A percentile compares a stretch with the other conserved stretches of the same genome.
Conservation (phyloP, 352 stramenopile genomes). For the Detonula confervacea region DNA sequence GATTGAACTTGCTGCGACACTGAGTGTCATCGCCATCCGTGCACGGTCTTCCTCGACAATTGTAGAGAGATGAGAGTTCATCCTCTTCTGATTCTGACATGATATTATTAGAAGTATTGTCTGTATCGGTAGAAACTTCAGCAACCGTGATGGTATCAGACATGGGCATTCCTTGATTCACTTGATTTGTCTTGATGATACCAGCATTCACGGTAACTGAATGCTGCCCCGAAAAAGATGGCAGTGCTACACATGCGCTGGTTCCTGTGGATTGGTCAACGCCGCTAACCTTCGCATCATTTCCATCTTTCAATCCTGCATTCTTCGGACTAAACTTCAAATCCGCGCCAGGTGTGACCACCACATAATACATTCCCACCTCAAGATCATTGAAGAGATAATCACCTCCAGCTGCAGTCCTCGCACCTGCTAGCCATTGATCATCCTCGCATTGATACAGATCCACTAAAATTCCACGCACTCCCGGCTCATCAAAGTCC, state of each 20-base stretch:
- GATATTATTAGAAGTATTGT: neutral
- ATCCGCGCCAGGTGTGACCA: slow-evolving; percentile 14
- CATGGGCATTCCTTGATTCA: neutral
- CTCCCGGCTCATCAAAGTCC: slow-evolving; percentile 21
- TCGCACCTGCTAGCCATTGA: slow-evolving; percentile 39
- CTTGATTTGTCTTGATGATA: slow-evolving; percentile 25
- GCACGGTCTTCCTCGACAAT: slow-evolving; percentile 40
- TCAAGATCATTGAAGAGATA: slow-evolving; percentile 45
- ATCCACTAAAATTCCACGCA: slow-evolving; percentile 47
- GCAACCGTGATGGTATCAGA: neutral
- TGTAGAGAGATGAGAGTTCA: neutral
- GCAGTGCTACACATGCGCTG: slow-evolving; percentile 34
- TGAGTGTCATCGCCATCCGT: slow-evolving; percentile 26
- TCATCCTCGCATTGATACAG: slow-evolving; percentile 28
- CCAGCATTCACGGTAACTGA: slow-evolving; percentile 26
- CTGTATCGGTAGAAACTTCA: neutral
- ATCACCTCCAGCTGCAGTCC: slow-evolving; percentile 35
- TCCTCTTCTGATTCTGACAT: neutral
- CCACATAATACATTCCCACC: slow-evolving; percentile 34
- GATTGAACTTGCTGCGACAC: slow-evolving; percentile 38
- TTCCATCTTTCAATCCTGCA: neutral
- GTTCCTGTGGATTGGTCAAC: slow-evolving; percentile 25
- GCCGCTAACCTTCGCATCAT: slow-evolving; percentile 15
- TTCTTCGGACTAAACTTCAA: slow-evolving; percentile 13
- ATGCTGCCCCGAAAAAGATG: slow-evolving; percentile 3